Conservation (phyloP, 331 rosid genomes). For the Stylosanthes scabra region DNA sequence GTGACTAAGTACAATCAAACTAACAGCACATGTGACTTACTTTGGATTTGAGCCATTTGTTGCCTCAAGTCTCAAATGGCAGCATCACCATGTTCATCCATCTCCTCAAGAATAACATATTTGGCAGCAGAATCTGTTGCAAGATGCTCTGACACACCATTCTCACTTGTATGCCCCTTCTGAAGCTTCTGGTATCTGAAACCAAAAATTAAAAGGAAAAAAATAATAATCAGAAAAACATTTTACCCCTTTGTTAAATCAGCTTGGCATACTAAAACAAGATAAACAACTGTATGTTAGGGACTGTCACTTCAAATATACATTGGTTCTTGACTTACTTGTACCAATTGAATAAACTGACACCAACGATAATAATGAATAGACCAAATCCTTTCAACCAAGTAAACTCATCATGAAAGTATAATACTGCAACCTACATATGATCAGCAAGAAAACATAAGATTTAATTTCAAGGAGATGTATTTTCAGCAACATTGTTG, state of each 20-base stretch:
- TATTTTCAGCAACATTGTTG: slow-evolving; percentile 7
- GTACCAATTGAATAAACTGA: slow-evolving; percentile 94
- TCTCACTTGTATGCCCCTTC: slow-evolving; percentile 54
- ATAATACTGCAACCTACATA: slow-evolving; percentile 86
- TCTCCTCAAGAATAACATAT: slow-evolving; percentile 92
- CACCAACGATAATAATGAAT: slow-evolving; percentile 79
- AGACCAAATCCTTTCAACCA: slow-evolving; percentile 92
- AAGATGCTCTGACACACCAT: slow-evolving; percentile 42
- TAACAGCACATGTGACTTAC: slow-evolving; percentile 40
- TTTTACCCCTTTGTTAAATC: background rate
- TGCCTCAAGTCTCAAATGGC: slow-evolving; percentile 39
- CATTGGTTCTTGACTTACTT: slow-evolving; percentile 66
- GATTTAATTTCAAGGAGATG: slow-evolving; percentile 29
- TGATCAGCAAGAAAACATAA: slow-evolving; percentile 34
- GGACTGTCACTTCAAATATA: slow-evolving; percentile 28
- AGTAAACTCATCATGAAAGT: slow-evolving; percentile 88
- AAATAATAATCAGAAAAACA: background rate
- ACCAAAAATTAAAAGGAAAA: background rate
- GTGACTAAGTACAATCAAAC: slow-evolving; percentile 14
- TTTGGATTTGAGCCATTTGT: slow-evolving; percentile 28
- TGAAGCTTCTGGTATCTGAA: slow-evolving; percentile 82
- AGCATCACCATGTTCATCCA: slow-evolving; percentile 68
- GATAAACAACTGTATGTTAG: background rate
- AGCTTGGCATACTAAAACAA: slow-evolving; percentile 3
- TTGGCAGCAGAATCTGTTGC: slow-evolving; percentile 57